Base-by-base conservation (phyloP, 2,329 filamentous ascomycete species). In the Sordariomycetes sp. region DNA sequence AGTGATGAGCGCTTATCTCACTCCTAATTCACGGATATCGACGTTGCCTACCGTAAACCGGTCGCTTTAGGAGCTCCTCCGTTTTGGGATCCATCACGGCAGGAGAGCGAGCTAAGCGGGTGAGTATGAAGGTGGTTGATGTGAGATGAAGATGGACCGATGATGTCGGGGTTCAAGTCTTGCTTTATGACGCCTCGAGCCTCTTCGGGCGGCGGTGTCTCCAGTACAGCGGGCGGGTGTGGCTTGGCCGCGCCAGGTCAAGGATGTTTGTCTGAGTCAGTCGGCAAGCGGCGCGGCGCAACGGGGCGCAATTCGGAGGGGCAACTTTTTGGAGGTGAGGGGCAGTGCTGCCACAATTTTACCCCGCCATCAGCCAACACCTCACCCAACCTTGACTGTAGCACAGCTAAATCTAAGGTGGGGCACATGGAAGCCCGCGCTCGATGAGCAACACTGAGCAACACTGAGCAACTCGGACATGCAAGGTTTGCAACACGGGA, bases 61-160 rank as follows among this genome's bases (percentile, higher is more conserved):
- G 55, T 32, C 55, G 55, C 55, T 48, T 48, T 16, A 57, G 55
- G 3, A 57, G 28, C 48, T 57, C 55, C 37, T 57, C 55, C 20
- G 48, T 57, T 48, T 48, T 46, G 22, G 32, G 48, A 24, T 57
- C 55, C 35, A 48, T 28, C 6, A 14, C 20, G 55, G 11, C 24
- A 51, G 37, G 55, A 46, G 54, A 20, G n/a, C 46, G 53, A 22
- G 16, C 11, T 10, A 3, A 20, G 22, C 10, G 18, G 24, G 34
- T 54, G 34, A 37, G 28, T 54, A 24, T 54, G 22, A 25, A 24
- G n/a, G 18, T 16, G 32, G 46, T 50, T 50, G 46, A 14, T 20
- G 46, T 50, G 46, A 50, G 34, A 43, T 37, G 6, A 50, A 20
- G n/a, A 22, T 20, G 46, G 46, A 20, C 20, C 20, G 22, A 50